phyloP scores from a whole-genome alignment of 2,329 filamentous ascomycete genomes.

The Alternaria sp. region DNA sequence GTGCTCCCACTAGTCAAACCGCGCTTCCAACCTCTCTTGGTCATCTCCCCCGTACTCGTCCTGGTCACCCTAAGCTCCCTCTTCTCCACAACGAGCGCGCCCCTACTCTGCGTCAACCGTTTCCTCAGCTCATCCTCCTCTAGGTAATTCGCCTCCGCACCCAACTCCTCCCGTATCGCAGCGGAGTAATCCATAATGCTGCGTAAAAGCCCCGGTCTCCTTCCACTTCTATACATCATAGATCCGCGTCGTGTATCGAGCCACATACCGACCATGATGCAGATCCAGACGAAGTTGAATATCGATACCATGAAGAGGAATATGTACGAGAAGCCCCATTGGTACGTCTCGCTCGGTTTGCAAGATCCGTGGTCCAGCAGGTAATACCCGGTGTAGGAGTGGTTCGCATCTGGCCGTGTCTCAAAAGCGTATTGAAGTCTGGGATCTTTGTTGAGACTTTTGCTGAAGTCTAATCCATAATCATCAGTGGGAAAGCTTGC shows the following conservation, averaged over 20 bases:
- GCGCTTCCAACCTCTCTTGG: constrained; percentile 24
- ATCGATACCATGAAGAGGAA: constrained; percentile 45
- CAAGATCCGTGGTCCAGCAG: constrained; percentile 34
- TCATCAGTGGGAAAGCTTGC: no score
- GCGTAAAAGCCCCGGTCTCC: constrained; percentile 36
- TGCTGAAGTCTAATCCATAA: no score
- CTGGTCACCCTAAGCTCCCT: constrained; percentile 33
- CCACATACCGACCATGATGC: constrained; percentile 45
- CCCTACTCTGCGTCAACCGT: constrained; percentile 26
- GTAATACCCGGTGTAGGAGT: constrained; percentile 24
- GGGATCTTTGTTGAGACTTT: no score
- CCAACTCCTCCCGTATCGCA: constrained; percentile 38
- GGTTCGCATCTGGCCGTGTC: constrained; percentile 19
- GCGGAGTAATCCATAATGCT: constrained; percentile 36
- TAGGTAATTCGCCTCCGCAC: constrained; percentile 19
- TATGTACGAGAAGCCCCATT: constrained; percentile 46
- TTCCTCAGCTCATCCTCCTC: constrained; percentile 31
- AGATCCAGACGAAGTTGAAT: constrained; percentile 42
- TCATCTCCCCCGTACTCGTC: constrained; percentile 8
- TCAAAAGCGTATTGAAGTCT: constrained; percentile 18
- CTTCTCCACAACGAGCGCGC: constrained; percentile 32
- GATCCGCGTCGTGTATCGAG: constrained; percentile 34
- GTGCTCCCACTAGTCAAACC: constrained; percentile 36
- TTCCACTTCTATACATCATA: constrained; percentile 38
- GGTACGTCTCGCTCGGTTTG: constrained; percentile 40